Percentiles rank a stretch among this genome's conserved stretches.
These are phyloP conservation scores for Solanum dulcamara DNA, from an alignment of 257 asterid species.

Conservation along the genomic window DNA sequence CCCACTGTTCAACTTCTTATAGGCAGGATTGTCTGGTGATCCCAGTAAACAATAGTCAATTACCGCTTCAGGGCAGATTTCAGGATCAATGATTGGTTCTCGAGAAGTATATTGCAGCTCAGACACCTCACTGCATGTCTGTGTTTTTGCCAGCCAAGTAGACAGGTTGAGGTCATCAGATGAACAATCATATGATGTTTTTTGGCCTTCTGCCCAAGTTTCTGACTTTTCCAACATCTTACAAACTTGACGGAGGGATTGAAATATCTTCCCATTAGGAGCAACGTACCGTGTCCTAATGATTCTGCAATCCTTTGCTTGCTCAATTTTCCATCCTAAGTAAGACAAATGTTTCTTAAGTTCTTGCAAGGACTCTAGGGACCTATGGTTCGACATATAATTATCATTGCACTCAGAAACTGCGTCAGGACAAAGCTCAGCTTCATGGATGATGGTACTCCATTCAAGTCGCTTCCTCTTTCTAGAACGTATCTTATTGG, in stretches of 20 bases:
- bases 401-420: slow-evolving; percentile 12
- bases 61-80: slow-evolving; percentile 48
- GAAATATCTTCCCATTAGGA: slow-evolving; percentile 18
- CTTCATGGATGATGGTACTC: slow-evolving; percentile 26
- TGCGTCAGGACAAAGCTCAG: slow-evolving; percentile 32
- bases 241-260: slow-evolving; percentile 25
- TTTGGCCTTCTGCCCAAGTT: neutral
- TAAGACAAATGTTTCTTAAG: slow-evolving; percentile 36
- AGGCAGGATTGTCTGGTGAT: neutral
- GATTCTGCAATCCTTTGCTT: neutral
- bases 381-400: neutral
- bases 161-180: slow-evolving; percentile 9
- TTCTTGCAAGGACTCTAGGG: neutral
- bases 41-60: slow-evolving; percentile 10
- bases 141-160: slow-evolving; percentile 10
- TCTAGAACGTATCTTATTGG: neutral
- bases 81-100: slow-evolving; percentile 18
- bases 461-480: slow-evolving; percentile 10
- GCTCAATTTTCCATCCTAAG: slow-evolving; percentile 47
- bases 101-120: neutral
- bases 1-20: neutral
- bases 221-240: slow-evolving; percentile 13
- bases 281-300: slow-evolving; percentile 25
- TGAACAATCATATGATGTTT: neutral
- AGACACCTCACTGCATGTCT: slow-evolving; percentile 15